phyloP scores from a whole-genome alignment of 106 monocot genomes.

The Dendrobium nobile region DNA sequence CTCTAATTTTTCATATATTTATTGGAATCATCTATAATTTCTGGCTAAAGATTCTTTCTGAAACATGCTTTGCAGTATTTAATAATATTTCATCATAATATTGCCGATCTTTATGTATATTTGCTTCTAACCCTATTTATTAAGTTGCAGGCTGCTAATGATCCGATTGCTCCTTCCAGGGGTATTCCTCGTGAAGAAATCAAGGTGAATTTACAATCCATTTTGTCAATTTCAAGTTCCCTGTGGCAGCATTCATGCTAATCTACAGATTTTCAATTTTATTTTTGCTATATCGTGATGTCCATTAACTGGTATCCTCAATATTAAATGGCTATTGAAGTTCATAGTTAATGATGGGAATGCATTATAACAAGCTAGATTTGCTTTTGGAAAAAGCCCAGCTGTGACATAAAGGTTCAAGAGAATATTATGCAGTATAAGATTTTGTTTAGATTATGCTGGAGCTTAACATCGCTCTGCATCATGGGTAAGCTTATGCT shows the following conservation, averaged over 20 bases:
- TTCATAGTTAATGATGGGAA: neutral
- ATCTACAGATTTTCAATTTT: neutral
- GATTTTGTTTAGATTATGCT: no score
- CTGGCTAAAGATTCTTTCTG: neutral
- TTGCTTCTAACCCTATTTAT: neutral
- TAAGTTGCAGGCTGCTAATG: slow-evolving; percentile 61
- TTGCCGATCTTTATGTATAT: neutral
- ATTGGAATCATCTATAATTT: neutral
- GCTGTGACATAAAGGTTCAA: no score
- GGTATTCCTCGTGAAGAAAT: slow-evolving; percentile 81
- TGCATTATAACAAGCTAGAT: no score
- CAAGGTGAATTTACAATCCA: slow-evolving; percentile 25
- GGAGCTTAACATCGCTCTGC: no score
- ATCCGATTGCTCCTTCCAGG: slow-evolving; percentile 80
- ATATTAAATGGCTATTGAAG: neutral
- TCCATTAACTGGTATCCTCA: neutral
- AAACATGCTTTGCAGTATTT: no score
- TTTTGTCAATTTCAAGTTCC: neutral
- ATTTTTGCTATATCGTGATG: neutral
- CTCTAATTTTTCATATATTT: neutral
- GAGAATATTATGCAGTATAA: no score
- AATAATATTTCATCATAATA: neutral
- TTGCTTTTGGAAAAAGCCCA: no score
- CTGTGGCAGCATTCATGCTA: neutral
- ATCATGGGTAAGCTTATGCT: no score